Conservation (phyloP, 2,329 filamentous ascomycete genomes). For the Ilyonectria mors-panacis region DNA sequence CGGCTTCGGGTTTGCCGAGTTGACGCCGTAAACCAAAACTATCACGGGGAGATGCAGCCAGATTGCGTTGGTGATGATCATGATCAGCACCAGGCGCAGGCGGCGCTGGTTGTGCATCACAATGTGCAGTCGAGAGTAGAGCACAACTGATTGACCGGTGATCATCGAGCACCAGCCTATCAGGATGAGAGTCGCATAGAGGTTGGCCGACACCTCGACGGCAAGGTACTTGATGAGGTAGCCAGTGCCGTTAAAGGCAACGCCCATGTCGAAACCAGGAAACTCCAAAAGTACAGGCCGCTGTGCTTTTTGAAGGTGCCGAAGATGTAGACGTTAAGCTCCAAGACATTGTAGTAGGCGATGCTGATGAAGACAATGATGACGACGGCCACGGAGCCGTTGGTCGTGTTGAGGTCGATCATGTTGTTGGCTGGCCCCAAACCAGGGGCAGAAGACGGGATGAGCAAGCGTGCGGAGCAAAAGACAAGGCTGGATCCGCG, state of each 20-base stretch:
- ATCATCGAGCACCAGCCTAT: conserved; percentile 64
- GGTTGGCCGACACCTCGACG: conserved; percentile 17
- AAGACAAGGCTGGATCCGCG: not conserved
- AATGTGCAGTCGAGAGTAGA: conserved; percentile 75
- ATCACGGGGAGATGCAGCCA: conserved; percentile 68
- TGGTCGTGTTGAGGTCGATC: conserved; percentile 29
- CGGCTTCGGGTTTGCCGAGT: conserved; percentile 48
- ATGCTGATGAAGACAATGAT: conserved; percentile 46
- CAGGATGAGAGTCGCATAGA: conserved; percentile 48
- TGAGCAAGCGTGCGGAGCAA: not conserved
- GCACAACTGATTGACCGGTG: conserved; percentile 72
- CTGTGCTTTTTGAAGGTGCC: conserved; percentile 50
- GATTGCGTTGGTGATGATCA: conserved; percentile 71
- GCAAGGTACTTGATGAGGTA: conserved; percentile 60
- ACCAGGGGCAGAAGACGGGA: not conserved
- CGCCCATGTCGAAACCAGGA: conserved; percentile 51
- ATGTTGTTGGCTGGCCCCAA: conserved; percentile 8
- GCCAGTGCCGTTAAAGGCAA: conserved; percentile 57
- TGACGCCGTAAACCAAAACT: conserved; percentile 68
- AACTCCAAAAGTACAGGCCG: conserved; percentile 57
- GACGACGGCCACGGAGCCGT: conserved; percentile 34
- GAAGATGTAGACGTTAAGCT: conserved; percentile 52
- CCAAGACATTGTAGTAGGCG: conserved; percentile 52
- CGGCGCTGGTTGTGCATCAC: conserved; percentile 65
- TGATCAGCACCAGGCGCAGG: conserved; percentile 65